These are phyloP conservation scores for Clarireedia hainanense DNA, from an alignment of 2,329 filamentous ascomycete species.

Conservation along the genomic window DNA sequence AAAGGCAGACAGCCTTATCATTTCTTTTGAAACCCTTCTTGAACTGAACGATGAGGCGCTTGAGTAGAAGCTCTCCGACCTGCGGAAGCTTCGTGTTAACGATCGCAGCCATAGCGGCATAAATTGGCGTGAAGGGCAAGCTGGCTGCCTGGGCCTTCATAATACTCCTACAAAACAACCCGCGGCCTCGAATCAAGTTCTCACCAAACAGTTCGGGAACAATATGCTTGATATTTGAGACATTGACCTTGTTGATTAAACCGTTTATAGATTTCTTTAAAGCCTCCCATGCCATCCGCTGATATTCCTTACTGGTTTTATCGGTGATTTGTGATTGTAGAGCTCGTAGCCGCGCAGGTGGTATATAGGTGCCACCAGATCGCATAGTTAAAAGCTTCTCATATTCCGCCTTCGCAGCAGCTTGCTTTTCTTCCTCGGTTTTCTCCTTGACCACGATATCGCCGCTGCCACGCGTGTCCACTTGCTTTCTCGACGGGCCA, in stretches of 20 bases:
- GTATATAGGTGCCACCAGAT: conserved; percentile 93
- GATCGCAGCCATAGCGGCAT: conserved; percentile 90
- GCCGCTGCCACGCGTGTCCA: conserved; percentile 14
- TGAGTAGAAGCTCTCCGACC: conserved; percentile 84
- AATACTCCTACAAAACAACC: conserved; percentile 88
- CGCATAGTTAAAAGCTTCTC: conserved; percentile 87
- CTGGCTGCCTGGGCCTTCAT: conserved; percentile 98
- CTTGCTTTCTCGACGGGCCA: conserved; percentile 12
- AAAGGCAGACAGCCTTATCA: conserved; percentile 91
- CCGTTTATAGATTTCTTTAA: conserved; percentile 99
- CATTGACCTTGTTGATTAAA: conserved; percentile 98
- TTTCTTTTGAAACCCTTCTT: conserved; percentile 93
- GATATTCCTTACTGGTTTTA: conserved; percentile 92
- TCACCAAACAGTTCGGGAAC: conserved; percentile 93
- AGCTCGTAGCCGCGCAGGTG: conserved; percentile 80
- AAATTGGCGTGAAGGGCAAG: conserved; percentile 92
- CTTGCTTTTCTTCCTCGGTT: conserved; percentile 78
- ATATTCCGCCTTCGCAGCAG: conserved; percentile 84
- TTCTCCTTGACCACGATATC: conserved; percentile 27
- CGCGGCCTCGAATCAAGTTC: conserved; percentile 84
- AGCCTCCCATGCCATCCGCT: conserved; percentile 98
- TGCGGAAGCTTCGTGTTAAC: conserved; percentile 96
- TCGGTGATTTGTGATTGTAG: conserved; percentile 96
- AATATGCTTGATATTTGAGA: conserved; percentile 95
- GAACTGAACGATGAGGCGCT: conserved; percentile 82